Evolutionary conservation across 2,329 filamentous ascomycete species (phyloP), one percentile per base, ranked within the genome.

Genomic region (Cryphonectria japonica): DNA sequence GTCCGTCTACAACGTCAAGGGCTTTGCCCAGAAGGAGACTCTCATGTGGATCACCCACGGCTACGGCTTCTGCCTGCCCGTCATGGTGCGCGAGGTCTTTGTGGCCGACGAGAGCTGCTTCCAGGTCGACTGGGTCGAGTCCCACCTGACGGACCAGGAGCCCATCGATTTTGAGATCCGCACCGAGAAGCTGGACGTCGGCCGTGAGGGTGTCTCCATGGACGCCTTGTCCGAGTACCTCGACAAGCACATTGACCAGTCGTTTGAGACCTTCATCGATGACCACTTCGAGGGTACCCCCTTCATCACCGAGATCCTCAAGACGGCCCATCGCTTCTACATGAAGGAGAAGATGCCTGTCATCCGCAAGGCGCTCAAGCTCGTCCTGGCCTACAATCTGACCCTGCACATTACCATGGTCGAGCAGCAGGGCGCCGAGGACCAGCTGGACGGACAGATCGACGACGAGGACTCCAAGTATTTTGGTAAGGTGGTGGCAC

Each of bases 211-310:
- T 70, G 91, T 98, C 77, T 95, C 92, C 67, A 89, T 89, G 41
- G 88, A 92, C 63, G 90, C 93, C 74, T 85, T 98, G 57, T 94
- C 93, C 3, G 94, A 97, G 78, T 98, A 98, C 79, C 90, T 98
- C 43, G 95, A 98, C 83, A 93, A 94, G 80, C 95, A 98, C 82
- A 94, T 98, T 73, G 95, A 98, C 77, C 91, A 91, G 57, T 93
- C 92, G 69, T 98, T 97, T 78, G 94, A 98, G 83, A 90, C 92
- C 74, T 98, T 97, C 78, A 93, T 98, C 69, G 93, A 98, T 76
- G 93, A 97, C 79, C 96, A 97, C 83, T 98, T 98, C 76, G 94
- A 97, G 80, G 95, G 95, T 68, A 98, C 95, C 2, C 93, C 92
- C 32, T 98, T 98, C 85, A 87, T 98, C 78, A 97, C 94, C 6